Evolutionary conservation across 768 basidiomycete genomes (phyloP), one percentile per base, ranked within the genome.

Genomic region (Piloderma croceum): DNA sequence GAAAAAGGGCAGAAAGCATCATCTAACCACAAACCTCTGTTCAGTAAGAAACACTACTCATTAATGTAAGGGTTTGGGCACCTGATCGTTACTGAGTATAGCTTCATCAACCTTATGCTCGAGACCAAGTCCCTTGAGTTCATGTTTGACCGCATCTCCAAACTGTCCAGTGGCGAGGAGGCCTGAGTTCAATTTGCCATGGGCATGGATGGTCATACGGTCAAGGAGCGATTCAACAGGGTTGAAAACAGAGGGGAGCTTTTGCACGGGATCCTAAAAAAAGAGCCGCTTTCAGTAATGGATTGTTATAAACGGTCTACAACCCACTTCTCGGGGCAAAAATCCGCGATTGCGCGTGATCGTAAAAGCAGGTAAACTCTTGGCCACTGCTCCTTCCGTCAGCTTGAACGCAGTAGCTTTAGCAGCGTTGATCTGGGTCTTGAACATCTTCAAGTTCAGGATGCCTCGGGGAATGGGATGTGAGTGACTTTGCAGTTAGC

Each of bases 161-260:
- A 63, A 50, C 25, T 51, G 41, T 29, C 49, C 49, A 2, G 42
- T 36, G 12, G 58, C 54, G 22, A 63, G 54, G 5, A 63, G 47
- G 11, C 61, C 61, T 13, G 52, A 50, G 10, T 53, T 38, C n/a
- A n/a, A n/a, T n/a, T n/a, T n/a, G n/a, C 61, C 60, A 29, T 58
- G 48, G 21, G 54, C 46, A 6, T 39, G 49, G 43, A 63, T 56
- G n/a, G 61, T 54, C 57, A 61, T 60, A 24, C 59, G 54, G 19
- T 47, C 23, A 12, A 63, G 51, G 24, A 63, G 45, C 5, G 50
- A 54, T 31, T 60, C 59, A 32, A 63, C 44, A 4, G 46, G 19
- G 10, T 43, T 41, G 36, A 63, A 63, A 23, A 47, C 50, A 10
- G 48, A 11, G 5, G 60, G 60, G 3, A 63, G 53, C 17, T 42